Evolutionary conservation across 2,329 filamentous ascomycete species (phyloP).

Genomic region (Pseudomassariella vexata): DNA sequence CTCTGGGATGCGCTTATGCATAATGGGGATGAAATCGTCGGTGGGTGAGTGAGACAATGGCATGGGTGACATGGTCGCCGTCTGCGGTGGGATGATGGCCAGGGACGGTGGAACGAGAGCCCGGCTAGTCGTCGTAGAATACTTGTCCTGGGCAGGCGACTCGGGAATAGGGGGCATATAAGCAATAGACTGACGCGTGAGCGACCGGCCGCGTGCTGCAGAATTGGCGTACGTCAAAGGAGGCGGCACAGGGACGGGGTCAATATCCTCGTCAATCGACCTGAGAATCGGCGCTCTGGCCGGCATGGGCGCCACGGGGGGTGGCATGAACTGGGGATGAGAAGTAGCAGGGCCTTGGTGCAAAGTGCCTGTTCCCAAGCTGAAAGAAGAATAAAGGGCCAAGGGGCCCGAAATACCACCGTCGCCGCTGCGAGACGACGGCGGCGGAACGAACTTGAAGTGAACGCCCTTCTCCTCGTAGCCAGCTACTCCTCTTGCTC

Average conservation of each 20-base stretch:
- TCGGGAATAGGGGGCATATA: constrained; percentile 10
- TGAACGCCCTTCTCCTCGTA: constrained; percentile 8
- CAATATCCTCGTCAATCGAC: constrained; percentile 14
- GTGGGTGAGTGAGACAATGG: constrained; percentile 5
- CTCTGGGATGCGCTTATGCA: constrained; percentile 14
- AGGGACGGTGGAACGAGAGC: background rate
- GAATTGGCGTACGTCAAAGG: constrained; percentile 9
- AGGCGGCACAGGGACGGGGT: constrained; percentile 14
- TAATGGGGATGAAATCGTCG: constrained; percentile 21
- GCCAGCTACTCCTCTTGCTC: constrained; percentile 2
- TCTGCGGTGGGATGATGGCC: background rate
- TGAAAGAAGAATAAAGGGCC: constrained; percentile 3
- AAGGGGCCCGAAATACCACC: constrained; percentile 2
- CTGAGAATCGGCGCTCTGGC: constrained; percentile 14
- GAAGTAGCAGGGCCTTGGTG: constrained; percentile 10
- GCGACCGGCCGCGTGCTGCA: constrained; percentile 2
- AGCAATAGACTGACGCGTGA: constrained; percentile 6
- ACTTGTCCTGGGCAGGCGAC: constrained; percentile 5
- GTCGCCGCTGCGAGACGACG: constrained; percentile 2
- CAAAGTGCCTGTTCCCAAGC: constrained; percentile 6
- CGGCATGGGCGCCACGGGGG: constrained; percentile 13
- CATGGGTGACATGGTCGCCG: background rate
- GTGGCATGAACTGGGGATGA: constrained; percentile 11
- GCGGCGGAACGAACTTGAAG: constrained; percentile 5
- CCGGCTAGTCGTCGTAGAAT: no score